A percentile compares a stretch with the other conserved stretches of the same genome.
These are phyloP conservation scores for Camellia oleifera DNA, from an alignment of 179 eudicot genomes.

Conservation along the genomic window DNA sequence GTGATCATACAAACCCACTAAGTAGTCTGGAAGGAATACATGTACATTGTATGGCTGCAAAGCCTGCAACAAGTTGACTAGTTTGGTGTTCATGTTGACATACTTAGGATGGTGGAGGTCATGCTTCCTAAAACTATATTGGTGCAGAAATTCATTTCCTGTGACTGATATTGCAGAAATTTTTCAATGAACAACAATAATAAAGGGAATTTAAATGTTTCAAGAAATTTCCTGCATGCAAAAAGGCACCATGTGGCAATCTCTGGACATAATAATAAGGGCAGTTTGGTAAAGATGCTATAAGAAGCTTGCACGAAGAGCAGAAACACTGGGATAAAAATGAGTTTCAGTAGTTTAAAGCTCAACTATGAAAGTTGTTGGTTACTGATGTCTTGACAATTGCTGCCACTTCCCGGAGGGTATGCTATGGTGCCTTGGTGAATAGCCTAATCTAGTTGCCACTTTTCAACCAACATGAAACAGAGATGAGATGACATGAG, in stretches of 20 bases:
- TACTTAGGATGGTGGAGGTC: background rate
- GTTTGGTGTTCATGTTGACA: background rate
- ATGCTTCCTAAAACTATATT: background rate
- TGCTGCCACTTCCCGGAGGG: no score
- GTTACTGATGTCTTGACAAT: no score
- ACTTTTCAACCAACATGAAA: background rate
- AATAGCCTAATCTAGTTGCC: no score
- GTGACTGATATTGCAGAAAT: background rate
- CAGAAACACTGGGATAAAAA: no score
- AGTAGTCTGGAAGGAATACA: background rate
- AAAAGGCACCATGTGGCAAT: slow-evolving; percentile 5
- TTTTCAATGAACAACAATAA: background rate
- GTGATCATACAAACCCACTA: background rate
- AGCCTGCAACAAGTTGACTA: background rate
- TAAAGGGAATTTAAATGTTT: background rate
- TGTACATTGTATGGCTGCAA: slow-evolving; percentile 4
- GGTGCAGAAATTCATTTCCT: background rate
- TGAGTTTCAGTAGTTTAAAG: no score
- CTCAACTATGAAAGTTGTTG: no score
- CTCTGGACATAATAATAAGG: background rate
- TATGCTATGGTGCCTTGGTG: no score
- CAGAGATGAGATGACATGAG: background rate
- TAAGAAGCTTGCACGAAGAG: no score
- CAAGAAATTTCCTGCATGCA: background rate
- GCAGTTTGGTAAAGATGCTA: no score